Base-by-base conservation (phyloP, 768 basidiomycete genomes). In the Leccinum longicurvipes region DNA sequence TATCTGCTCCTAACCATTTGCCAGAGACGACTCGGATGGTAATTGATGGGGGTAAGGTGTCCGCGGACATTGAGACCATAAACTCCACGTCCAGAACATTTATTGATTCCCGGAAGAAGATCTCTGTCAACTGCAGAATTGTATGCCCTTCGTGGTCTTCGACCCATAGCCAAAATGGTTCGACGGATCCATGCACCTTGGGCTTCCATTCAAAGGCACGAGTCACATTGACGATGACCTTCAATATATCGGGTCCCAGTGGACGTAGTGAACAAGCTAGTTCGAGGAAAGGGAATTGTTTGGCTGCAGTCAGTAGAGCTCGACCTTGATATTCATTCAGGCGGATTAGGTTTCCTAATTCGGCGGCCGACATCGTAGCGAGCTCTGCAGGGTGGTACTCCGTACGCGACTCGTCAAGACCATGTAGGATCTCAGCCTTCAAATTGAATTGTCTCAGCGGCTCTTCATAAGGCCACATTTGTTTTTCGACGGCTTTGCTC, bases 101-200 rank as follows among this genome's bases (percentile, higher is more conserved):
- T 1, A 88, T 90, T 17, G 80, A 77, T 58, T 83, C 81, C 44
- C 88, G 86, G 58, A 98, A 82, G 31, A 85, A 63, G 24, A 95
- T 72, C 63, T 89, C 85, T 1, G 85, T 76, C 51, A 89, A 79
- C 66, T 96, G 94, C 11, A 94, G 80, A 63, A 98, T 95, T 34
- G 80, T 80, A n/a, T 80, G 60, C n/a, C 85, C 87, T 31, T 87
- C 81, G 34, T 86, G 79, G 64, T 95, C 93, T 73, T 98, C 94
- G 3, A 97, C 75, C 97, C 97, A 98, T 28, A 99, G 71, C 87
- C 92, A 98, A 73, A 98, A 98, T 2, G 92, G 88, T 69, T 98
- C 93, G 2, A 77, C 75, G 11, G 74, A 76, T 0, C 88, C 89
- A 63, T 97, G 94, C 3, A 86, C 63, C 68, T 82, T 89, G 24